phyloP scores from a whole-genome alignment of 139 green algal species.

The Coelastrella sp. region DNA sequence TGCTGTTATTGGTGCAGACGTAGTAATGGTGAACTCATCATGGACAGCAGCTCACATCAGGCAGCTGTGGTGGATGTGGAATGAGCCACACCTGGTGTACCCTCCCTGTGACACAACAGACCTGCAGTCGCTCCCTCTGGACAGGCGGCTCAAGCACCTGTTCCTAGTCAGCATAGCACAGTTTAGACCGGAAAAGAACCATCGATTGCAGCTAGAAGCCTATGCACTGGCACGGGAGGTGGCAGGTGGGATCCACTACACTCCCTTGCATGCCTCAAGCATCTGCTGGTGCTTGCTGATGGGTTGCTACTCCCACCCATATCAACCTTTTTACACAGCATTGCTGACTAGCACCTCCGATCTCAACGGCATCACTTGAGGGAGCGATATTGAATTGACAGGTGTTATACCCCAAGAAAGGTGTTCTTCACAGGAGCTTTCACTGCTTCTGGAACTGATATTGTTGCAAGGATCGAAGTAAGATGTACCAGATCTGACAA shows the following conservation, averaged over 20 bases:
- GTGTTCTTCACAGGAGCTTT: too few relatives aligned
- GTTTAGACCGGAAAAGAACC: constrained; percentile 97
- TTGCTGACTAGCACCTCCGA: too few relatives aligned
- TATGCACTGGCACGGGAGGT: constrained; percentile 54
- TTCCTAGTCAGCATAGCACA: constrained; percentile 92
- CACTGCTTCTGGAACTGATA: too few relatives aligned
- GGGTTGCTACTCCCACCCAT: too few relatives aligned
- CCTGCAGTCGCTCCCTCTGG: constrained; percentile 84
- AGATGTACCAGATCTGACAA: too few relatives aligned
- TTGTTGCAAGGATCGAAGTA: too few relatives aligned
- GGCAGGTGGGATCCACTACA: constrained; percentile 5
- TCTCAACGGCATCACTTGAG: too few relatives aligned
- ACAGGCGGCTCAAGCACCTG: constrained; percentile 80
- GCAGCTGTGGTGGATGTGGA: constrained; percentile 79
- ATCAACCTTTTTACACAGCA: too few relatives aligned
- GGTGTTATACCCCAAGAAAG: too few relatives aligned
- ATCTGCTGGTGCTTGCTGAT: not conserved
- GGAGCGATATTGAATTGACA: too few relatives aligned
- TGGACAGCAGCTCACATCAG: constrained; percentile 94
- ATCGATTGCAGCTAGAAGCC: constrained; percentile 76
- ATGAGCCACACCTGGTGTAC: constrained; percentile 75
- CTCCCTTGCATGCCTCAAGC: too few relatives aligned
- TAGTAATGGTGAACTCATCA: constrained; percentile 93
- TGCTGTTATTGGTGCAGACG: constrained; percentile 41
- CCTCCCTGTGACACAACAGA: constrained; percentile 87